Base-by-base conservation (phyloP, 257 asterid genomes). In the Solanum habrochaites region DNA sequence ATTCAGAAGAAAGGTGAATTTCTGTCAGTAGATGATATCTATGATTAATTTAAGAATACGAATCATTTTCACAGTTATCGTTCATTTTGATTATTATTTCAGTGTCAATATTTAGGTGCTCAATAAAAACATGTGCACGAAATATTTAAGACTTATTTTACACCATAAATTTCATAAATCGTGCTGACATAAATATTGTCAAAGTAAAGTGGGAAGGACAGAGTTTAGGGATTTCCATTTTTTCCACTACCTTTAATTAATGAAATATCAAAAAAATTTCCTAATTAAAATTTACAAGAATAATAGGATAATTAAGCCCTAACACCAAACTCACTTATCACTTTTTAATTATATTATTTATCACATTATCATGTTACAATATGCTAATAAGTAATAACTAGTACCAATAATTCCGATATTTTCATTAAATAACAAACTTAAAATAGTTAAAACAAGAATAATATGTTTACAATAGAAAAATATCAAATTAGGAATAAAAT, bases 1-100 rank as follows among this genome's bases (percentile, higher is more conserved):
- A 52, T 52, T 0, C 0, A 2, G 21, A 52, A 52, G 0, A 52
- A 52, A 52, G 0, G n/a, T 52, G n/a, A 52, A 2, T 52, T 6
- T 49, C 0, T 52, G 11, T 52, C 4, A 6, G 4, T 47, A 13
- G 2, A 47, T 47, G 4, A 11, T 45, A 45, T 12, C 0, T 45
- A 45, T 45, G 14, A 45, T 0, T 6, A 45, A 45, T 45, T 12
- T 2, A 45, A 43, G 49, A 43, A 43, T 43, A 45, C 6, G 4
- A 2, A 45, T 11, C 1, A 1, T 47, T 11, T 56, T 20, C 13
- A 56, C 6, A 21, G 0, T 21, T 21, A 1, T 21, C 13, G 14
- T 21, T 60, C 1, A 60, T 60, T 4, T 23, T n/a, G 2, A 1
- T 60, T 13, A 0, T 21, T 2, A 60, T 60, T 60, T 60, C 29